Base-by-base conservation (phyloP, 2,329 filamentous ascomycete genomes). In the Metarhizium album region DNA sequence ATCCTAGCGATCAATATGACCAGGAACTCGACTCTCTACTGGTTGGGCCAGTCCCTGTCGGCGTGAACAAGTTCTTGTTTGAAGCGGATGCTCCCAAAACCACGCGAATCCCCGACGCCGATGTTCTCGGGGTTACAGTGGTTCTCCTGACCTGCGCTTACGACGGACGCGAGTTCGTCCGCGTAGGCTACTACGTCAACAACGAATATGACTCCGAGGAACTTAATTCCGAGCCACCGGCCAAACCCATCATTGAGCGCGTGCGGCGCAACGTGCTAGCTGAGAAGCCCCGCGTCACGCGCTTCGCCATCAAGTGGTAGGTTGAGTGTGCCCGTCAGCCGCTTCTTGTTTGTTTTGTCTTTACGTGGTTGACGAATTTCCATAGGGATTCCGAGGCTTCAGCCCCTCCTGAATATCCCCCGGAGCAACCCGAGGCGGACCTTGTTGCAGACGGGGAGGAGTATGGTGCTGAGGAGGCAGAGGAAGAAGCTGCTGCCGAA, bases 151-250 rank as follows among this genome's bases (percentile, higher is more conserved):
- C 90, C 52, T 97, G 93, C 72, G 87, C 89, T 68, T 98, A 98
- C 72, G 93, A 98, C 63, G 86, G 87, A 49, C 83, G 93, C 64
- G 93, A 98, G 69, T 98, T 98, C 62, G 90, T 98, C 38, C 90
- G 93, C 58, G 91, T 98, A 42, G 93, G 93, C 55, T 98, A 98
- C 79, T 98, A 98, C 61, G 93, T 98, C 63, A 98, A 97, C 78
- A 98, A 98, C 63, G 94, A 98, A 70, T 98, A 98, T 69, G 89
- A 95, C 60, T 86, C 87, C 24, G 89, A 94, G 62, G 88, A 95
- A 67, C 79, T 98, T 56, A 86, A 82, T 60, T 83, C 85, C 46
- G 90, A 97, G 61, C 93, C 93, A 9, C 93, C 93, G 6, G 78
- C 89, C 52, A 95, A 95, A 75, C 90, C 90, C 38, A 78, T 94